phyloP scores from a whole-genome alignment of 1,284 basidiomycete genomes.

The Rhodofomes roseus region DNA sequence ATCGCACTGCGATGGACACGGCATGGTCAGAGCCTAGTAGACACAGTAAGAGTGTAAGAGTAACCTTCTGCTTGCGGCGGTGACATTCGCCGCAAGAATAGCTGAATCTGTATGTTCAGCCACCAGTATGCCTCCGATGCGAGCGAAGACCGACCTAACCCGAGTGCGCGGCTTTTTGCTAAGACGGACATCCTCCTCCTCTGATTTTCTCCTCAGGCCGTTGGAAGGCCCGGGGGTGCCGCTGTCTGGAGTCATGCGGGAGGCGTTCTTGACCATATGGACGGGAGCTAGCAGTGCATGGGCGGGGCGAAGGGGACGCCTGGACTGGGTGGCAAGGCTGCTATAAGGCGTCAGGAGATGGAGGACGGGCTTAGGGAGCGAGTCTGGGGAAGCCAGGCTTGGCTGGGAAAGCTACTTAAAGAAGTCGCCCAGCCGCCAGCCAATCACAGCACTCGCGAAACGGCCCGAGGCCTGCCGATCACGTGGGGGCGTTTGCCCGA shows the following conservation, averaged over 20 bases:
- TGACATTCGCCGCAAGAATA: constrained; percentile 87
- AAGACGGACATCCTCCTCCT: constrained; percentile 50
- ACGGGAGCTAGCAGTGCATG: background rate
- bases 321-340: background rate
- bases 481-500: background rate
- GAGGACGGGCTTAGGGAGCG: background rate
- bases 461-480: constrained; percentile 3
- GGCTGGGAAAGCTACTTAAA: constrained; percentile 2
- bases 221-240: constrained; percentile 17
- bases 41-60: constrained; percentile 1
- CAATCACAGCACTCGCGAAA: background rate
- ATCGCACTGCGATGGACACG: constrained; percentile 54
- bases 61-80: constrained; percentile 78
- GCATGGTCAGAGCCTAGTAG: constrained; percentile 9
- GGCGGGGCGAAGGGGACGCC: background rate
- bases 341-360: background rate
- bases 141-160: constrained; percentile 52
- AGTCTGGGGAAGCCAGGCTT: background rate
- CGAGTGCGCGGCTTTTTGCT: constrained; percentile 71
- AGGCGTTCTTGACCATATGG: constrained; percentile 24
- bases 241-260: constrained; percentile 13
- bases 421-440: constrained; percentile 15
- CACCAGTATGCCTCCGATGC: constrained; percentile 1
- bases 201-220: constrained; percentile 49
- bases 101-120: constrained; percentile 33